phyloP scores from a whole-genome alignment of 108 stramenopile genomes.

The Mayamaea pseudoterrestris region DNA sequence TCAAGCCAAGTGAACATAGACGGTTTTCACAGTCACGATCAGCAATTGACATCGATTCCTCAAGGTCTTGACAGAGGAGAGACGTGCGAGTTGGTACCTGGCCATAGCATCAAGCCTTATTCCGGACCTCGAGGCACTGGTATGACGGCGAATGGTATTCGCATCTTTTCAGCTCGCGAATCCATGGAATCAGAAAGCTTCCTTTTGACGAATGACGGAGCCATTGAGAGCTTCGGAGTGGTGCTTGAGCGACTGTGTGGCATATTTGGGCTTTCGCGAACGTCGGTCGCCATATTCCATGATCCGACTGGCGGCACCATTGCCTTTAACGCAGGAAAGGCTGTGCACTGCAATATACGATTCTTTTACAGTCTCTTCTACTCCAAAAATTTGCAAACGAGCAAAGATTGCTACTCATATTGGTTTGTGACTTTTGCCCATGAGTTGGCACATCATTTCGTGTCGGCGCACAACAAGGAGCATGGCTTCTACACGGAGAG shows the following conservation, averaged over 20 bases:
- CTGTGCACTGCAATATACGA: constrained; percentile 64
- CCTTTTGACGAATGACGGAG: constrained; percentile 30
- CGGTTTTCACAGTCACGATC: constrained; percentile 39
- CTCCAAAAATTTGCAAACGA: not conserved
- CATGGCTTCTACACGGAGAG: constrained; percentile 57
- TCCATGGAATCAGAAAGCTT: constrained; percentile 21
- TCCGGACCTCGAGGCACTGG: constrained; percentile 26
- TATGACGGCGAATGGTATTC: constrained; percentile 43
- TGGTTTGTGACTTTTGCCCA: constrained; percentile 53
- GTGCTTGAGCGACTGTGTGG: constrained; percentile 38
- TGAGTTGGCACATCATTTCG: constrained; percentile 63
- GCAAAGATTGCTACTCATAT: constrained; percentile 41
- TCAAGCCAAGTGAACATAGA: constrained; percentile 28
- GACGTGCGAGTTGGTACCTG: constrained; percentile 59
- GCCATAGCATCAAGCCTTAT: constrained; percentile 48
- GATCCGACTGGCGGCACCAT: constrained; percentile 52
- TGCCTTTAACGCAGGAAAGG: constrained; percentile 57
- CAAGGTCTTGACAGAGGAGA: constrained; percentile 41
- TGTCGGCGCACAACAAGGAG: constrained; percentile 51
- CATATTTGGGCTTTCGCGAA: constrained; percentile 28
- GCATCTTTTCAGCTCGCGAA: constrained; percentile 33
- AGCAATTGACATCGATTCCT: constrained; percentile 27
- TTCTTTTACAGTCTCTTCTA: constrained; percentile 49
- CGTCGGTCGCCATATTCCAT: constrained; percentile 48
- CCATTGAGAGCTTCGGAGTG: constrained; percentile 44